Evolutionary conservation across 1,284 basidiomycete genomes (phyloP), one percentile per base, ranked within the genome.

Genomic region (Phenoliferia sp.): DNA sequence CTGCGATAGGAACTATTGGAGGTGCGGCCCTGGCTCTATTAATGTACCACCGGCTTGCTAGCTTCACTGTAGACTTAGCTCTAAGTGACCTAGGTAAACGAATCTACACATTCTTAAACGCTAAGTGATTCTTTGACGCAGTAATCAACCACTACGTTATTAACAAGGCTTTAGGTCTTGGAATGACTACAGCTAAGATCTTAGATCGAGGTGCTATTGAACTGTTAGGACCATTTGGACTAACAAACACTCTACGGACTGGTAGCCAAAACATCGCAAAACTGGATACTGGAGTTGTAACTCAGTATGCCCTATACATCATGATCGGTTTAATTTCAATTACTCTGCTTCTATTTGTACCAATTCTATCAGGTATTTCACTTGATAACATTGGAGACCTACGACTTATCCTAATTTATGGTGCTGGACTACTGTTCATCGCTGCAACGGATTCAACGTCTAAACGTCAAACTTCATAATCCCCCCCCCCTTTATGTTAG

Each of bases 151-250:
- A 69, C 35, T 74, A 73, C 62, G 64, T 76, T 64, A 77, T 76
- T 67, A 69, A 64, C 33, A 69, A 64, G 63, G 65, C 60, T 63
- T 64, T 77, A 69, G 57, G 62, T 62, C 48, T 74, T 60, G 75
- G 76, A 65, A 67, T 75, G 59, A 66, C 69, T 57, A 70, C 75
- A 64, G 74, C 74, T 72, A 77, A 77, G 70, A 73, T 75, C 35
- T 68, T 77, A 71, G 76, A 77, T 70, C 73, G 76, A 69, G 76
- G 76, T 61, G 64, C 74, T 66, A 72, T 77, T 63, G 76, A 77
- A 72, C 61, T 75, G 62, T 68, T 76, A 69, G 76, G 76, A 60
- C 76, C 76, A 69, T 75, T 66, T 62, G 78, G 78, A 69, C 66
- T 78, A 71, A 71, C 69, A 65, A 76, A 69, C 44, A 68, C 66